Base-by-base conservation (phyloP, 345 rosid genomes). In the Camelina sativa region DNA sequence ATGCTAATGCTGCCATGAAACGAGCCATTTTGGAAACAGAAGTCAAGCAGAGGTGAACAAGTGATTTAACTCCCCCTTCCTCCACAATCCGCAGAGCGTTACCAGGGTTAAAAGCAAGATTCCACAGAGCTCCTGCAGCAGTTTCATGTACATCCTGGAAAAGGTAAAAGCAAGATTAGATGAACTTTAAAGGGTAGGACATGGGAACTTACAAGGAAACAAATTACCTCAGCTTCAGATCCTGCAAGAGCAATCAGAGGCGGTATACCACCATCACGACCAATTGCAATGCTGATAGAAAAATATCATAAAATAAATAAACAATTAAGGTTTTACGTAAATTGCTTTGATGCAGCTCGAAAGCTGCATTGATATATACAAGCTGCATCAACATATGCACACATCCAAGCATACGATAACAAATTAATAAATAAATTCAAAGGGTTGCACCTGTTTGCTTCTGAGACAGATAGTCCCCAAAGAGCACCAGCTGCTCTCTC, bases 401-500 rank as follows among this genome's bases (percentile, higher is more conserved):
- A 13, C 10, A 70, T 16, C 30, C 44, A 19, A 40, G 43, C 43
- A 40, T 40, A 40, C 43, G 10, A 17, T 35, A 53, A 11, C 44
- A 65, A 5, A 11, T 25, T 8, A 32, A 30, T 25, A 67, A 41
- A 61, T 4, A 61, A 22, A 76, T 37, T 37, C 60, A 70, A 57
- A 61, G 41, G 53, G 25, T 22, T 65, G 73, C 74, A 93, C 98
- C 94, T 89, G 71, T 88, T 88, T 69, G 86, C 90, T 82, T 93
- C 96, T 34, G 94, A 91, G 53, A 88, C 92, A 1, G 98, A 88
- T 76, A 93, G 80, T 69, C 94, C 97, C 98, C 94, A 91, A 11
- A 93, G 90, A 73, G 97, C 98, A 79, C 98, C 98, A 20, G 98
- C 98, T 35, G 89, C 98, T 81, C 96, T 85, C 85, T 88, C 94